Percentiles rank a stretch among this genome's conserved stretches.
These are phyloP conservation scores for Mucor lusitanicus DNA, from an alignment of 371 early-diverging fungal genomes.

Conservation along the genomic window DNA sequence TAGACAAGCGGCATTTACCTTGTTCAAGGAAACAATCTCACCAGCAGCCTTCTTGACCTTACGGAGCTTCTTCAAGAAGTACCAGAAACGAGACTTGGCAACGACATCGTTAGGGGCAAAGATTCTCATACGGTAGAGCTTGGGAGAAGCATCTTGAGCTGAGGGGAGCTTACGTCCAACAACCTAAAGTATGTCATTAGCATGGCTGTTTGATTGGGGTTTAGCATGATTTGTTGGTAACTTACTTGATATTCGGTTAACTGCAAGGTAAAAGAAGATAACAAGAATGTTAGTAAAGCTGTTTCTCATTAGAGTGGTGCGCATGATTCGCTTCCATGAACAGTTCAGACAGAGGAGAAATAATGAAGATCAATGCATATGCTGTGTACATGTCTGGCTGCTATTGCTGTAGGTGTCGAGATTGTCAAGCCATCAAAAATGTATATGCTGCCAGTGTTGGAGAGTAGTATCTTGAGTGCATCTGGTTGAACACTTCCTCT, in stretches of 20 bases:
- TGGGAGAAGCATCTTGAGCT: slow-evolving; percentile 89
- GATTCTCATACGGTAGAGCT: slow-evolving; percentile 96
- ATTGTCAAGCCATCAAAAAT: background rate
- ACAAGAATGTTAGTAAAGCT: background rate
- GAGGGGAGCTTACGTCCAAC: slow-evolving; percentile 92
- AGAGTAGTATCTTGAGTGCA: too few relatives aligned
- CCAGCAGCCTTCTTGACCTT: slow-evolving; percentile 97
- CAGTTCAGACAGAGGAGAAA: background rate
- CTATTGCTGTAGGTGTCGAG: background rate
- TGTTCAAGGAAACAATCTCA: slow-evolving; percentile 94
- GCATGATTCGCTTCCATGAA: background rate
- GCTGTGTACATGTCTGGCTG: background rate
- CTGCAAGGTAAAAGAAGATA: background rate
- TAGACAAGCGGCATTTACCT: slow-evolving; percentile 65
- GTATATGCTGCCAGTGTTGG: background rate
- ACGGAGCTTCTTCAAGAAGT: slow-evolving; percentile 95
- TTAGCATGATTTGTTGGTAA: background rate
- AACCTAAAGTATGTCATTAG: slow-evolving; percentile 46
- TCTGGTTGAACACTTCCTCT: background rate
- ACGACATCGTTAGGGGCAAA: slow-evolving; percentile 97
- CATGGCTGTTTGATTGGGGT: background rate
- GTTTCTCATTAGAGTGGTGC: background rate
- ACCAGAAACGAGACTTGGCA: slow-evolving; percentile 98
- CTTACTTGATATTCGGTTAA: slow-evolving; percentile 26
- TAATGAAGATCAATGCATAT: background rate